Evolutionary conservation across 1,284 basidiomycete species (phyloP), one percentile per base, ranked within the genome.

Genomic region (Vanrija humicola): DNA sequence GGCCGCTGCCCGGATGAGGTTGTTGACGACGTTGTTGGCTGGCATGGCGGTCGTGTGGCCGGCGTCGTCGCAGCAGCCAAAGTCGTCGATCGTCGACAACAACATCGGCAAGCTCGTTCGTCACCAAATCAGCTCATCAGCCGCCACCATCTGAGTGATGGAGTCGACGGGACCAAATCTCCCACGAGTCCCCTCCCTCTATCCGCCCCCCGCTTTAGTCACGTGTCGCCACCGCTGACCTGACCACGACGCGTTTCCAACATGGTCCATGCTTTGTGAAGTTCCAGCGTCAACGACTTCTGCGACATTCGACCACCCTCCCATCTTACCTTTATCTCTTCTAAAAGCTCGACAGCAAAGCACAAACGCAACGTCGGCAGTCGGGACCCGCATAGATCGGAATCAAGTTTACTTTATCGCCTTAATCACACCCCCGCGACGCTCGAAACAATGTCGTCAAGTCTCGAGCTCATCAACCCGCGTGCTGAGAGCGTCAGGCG

Each of bases 401-500:
- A 34, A 34, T 34, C 34, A 34, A 14, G 34, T 34, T 34, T 34
- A 34, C 34, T 34, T 34, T 34, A 12, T 2, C 4, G 5, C 34
- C 34, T 15, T 34, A 34, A 34, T 34, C 6, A 12, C 9, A 34
- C 34, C 34, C 34, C 34, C 34, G 34, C 21, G 29, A 15, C 45
- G 34, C 14, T 29, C 29, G 38, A 45, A 23, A 47, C 40, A 18
- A 73, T 72, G 74, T 74, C 74, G 9, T 34, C 34, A 48, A 73
- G 72, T 49, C 89, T 94, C 74, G 90, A 94, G 79, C 87, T 92
- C 67, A 90, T 95, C 75, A 95, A 95, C 74, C 91, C 91, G 43
- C 90, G 92, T 76, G 94, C 94, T 43, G 95, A 98, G 83, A 93
- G 89, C 72, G 87, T 98, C 48, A 82, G 92, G 65, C 82, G 95